These are phyloP conservation scores for Linum trigynum DNA, from an alignment of 345 rosid species.

Conservation along the genomic window DNA sequence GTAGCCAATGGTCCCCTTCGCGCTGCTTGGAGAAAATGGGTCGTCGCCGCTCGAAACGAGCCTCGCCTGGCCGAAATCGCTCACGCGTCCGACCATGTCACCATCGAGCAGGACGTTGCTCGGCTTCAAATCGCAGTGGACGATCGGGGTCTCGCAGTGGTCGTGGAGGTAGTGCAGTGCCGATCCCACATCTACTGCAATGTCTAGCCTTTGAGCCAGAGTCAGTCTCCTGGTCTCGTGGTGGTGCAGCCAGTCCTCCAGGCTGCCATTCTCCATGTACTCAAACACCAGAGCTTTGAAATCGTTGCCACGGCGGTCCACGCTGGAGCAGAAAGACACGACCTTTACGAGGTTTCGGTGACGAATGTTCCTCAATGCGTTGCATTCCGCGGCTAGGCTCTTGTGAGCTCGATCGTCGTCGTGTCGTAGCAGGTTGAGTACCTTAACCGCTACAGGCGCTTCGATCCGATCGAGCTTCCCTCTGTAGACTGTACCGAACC, in stretches of 20 bases:
- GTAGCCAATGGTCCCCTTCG: conserved; percentile 18
- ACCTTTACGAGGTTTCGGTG: conserved; percentile 2
- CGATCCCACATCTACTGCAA: conserved; percentile 19
- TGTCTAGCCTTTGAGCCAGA: conserved; percentile 3
- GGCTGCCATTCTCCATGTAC: conserved; percentile 14
- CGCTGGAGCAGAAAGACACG: not conserved
- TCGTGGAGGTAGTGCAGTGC: conserved; percentile 25
- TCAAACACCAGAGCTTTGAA: conserved; percentile 20
- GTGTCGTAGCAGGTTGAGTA: conserved; percentile 14
- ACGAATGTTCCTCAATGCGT: conserved; percentile 1
- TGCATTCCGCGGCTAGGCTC: conserved; percentile 18
- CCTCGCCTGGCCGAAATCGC: conserved; percentile 23
- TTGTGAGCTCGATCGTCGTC: conserved; percentile 7
- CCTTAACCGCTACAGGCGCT: conserved; percentile 14
- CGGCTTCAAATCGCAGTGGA: conserved; percentile 25
- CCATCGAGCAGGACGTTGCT: conserved; percentile 21
- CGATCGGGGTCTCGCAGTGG: conserved; percentile 5
- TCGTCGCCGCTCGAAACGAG: conserved; percentile 7
- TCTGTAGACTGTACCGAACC: conserved; percentile 20
- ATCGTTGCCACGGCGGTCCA: not conserved
- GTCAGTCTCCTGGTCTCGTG: conserved; percentile 1
- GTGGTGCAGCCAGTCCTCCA: conserved; percentile 20
- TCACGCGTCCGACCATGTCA: conserved; percentile 19
- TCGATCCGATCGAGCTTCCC: conserved; percentile 7
- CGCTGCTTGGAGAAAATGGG: not conserved